Evolutionary conservation across 352 stramenopile species (phyloP).

Genomic region (Globisporangium spiculum): DNA sequence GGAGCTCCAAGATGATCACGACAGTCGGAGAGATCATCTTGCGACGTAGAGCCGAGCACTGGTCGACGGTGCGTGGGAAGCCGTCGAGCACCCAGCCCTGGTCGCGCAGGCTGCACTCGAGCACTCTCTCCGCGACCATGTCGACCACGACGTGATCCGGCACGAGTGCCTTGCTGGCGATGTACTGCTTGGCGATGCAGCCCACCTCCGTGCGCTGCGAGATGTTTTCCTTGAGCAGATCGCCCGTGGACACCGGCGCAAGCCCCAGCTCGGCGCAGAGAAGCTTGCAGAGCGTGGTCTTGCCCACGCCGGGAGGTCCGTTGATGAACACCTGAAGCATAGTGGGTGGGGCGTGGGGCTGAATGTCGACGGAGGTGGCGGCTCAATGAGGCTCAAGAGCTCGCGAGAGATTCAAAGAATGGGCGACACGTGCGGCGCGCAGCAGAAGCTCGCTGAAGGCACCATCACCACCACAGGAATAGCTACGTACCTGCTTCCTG

Average conservation of each 20-base stretch:
- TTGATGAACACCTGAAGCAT: constrained; percentile 76
- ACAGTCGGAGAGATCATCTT: constrained; percentile 48
- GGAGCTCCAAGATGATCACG: constrained; percentile 56
- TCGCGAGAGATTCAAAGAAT: background rate
- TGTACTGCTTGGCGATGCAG: constrained; percentile 61
- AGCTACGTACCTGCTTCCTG: background rate
- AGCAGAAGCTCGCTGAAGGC: background rate
- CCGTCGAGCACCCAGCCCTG: constrained; percentile 72
- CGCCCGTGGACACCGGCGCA: constrained; percentile 59
- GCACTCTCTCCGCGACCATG: constrained; percentile 68
- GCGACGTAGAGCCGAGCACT: constrained; percentile 43
- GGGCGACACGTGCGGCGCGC: background rate
- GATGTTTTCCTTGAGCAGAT: constrained; percentile 76
- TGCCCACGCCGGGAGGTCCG: constrained; percentile 59
- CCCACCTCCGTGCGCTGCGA: constrained; percentile 48
- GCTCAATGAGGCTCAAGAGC: background rate
- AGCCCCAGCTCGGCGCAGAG: constrained; percentile 57
- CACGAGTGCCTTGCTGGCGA: constrained; percentile 57
- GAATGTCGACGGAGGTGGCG: background rate
- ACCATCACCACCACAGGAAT: background rate
- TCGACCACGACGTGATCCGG: constrained; percentile 73
- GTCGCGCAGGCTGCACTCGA: constrained; percentile 25
- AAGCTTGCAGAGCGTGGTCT: constrained; percentile 63
- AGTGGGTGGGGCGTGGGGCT: background rate
- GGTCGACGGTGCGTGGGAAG: constrained; percentile 65